Evolutionary conservation across 352 stramenopile species (phyloP).

Genomic region (Globisporangium camurandrum): DNA sequence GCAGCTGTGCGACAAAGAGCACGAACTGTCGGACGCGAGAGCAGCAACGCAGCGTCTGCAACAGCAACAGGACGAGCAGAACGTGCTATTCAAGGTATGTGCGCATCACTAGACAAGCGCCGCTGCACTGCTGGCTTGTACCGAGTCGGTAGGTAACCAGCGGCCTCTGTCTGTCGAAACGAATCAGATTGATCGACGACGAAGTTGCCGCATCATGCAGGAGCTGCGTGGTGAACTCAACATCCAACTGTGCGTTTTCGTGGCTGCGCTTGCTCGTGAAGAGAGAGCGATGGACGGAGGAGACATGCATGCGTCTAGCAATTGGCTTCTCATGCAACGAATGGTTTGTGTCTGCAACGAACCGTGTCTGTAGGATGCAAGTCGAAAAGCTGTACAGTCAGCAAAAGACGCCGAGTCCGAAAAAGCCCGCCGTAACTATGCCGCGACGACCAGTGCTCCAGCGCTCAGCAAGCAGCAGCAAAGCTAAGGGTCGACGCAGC

Average conservation of each 20-base stretch:
- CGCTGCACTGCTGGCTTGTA: not conserved
- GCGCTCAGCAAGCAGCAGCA: constrained; percentile 2
- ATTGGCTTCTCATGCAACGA: not conserved
- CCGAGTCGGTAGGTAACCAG: not conserved
- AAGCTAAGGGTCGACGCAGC: not conserved
- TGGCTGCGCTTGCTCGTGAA: not conserved
- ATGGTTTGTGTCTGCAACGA: not conserved
- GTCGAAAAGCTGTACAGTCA: constrained; percentile 12
- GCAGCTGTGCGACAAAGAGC: no score
- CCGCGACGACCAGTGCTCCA: constrained; percentile 2
- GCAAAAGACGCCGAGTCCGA: not conserved
- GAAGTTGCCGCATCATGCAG: constrained; percentile 16
- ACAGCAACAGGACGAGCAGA: constrained; percentile 12
- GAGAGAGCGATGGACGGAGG: no score
- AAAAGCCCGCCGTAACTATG: not conserved
- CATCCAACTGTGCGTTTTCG: constrained; percentile 9
- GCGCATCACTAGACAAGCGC: not conserved
- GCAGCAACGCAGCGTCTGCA: constrained; percentile 10
- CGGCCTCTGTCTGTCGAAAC: not conserved
- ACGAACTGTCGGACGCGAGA: constrained; percentile 4
- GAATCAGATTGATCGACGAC: constrained; percentile 14
- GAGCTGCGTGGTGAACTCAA: constrained; percentile 18
- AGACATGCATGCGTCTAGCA: no score
- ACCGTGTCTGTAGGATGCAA: constrained; percentile 4
- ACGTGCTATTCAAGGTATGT: constrained; percentile 13